Conservation (phyloP, 768 basidiomycete genomes). For the Paxillus involutus region DNA sequence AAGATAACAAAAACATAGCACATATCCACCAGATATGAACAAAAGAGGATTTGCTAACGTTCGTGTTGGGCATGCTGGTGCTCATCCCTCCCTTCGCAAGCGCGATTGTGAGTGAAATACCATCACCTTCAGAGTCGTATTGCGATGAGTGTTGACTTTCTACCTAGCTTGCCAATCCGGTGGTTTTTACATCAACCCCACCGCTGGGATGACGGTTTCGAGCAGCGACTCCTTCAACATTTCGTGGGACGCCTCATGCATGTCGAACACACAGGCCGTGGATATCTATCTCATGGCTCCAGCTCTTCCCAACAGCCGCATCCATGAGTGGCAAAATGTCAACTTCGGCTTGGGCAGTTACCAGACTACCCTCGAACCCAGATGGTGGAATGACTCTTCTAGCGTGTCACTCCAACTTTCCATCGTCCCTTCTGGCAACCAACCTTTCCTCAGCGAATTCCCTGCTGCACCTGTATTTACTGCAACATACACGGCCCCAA, state of each 20-base stretch:
- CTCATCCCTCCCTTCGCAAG: constrained; percentile 16
- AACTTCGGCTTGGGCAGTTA: constrained; percentile 49
- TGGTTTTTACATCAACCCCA: constrained; percentile 61
- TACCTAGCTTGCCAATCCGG: constrained; percentile 51
- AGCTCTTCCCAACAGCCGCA: constrained; percentile 34
- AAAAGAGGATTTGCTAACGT: constrained; percentile 29
- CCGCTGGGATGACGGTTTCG: constrained; percentile 45
- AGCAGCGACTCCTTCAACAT: constrained; percentile 52
- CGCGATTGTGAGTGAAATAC: constrained; percentile 22
- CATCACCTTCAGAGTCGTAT: background rate
- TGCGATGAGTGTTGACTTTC: background rate
- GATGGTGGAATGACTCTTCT: constrained; percentile 69
- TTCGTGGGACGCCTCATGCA: constrained; percentile 64
- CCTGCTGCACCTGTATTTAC: constrained; percentile 72
- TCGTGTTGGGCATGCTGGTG: constrained; percentile 25
- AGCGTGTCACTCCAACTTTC: constrained; percentile 53
- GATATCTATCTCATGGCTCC: constrained; percentile 74
- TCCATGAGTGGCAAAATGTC: constrained; percentile 61
- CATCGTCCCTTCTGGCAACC: constrained; percentile 51
- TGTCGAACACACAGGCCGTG: constrained; percentile 42
- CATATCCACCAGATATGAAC: constrained; percentile 17
- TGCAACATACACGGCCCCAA: constrained; percentile 53
- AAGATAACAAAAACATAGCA: constrained; percentile 6
- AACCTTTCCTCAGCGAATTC: constrained; percentile 50
- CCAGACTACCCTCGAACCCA: constrained; percentile 49